Evolutionary conservation across 2,329 filamentous ascomycete species (phyloP), one percentile per base, ranked within the genome.

Genomic region (Xylariaceae sp.): DNA sequence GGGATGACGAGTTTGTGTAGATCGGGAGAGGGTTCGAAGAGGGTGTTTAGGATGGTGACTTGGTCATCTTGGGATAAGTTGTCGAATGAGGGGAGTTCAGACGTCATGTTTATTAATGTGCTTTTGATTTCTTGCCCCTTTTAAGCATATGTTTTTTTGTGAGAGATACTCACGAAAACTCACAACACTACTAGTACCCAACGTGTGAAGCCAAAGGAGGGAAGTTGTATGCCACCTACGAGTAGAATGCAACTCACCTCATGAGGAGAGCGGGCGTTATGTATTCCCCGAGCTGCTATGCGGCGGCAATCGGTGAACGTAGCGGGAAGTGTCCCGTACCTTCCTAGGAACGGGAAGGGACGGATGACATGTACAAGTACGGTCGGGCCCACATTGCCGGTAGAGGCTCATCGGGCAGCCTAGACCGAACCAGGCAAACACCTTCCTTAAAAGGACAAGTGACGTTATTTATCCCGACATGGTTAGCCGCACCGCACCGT

Each of bases 21-120:
- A 54, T 87, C 83, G 0, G 82, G 77, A 56, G 88, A 92, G 13
- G 90, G 89, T 72, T 97, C 92, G 74, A 97, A 96, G 60, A 96
- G 86, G 2, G 86, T 80, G 74, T 95, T 89, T 53, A 96, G 82
- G 53, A 86, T 77, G 3, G 23, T 17, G 74, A 69, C 44, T 78
- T 79, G 58, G 81, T 76, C 34, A 8, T 15, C 18, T 35, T 23
- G 11, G 34, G 49, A 15, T 23, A 30, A 2, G 9, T 2, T 30
- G 87, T 78, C 30, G 80, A 71, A 11, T 34, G 80, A 71, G 10
- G 89, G 89, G 5, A 94, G 79, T 69, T 23, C 68, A 61, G 66
- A 41, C 45, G 55, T 11, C 58, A 63, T 62, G n/a, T 51, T 30
- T 9, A 41, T 41, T 41, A 6, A 4, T 41, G 9, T 41, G 37